These are phyloP conservation scores for Aureobasidium subglaciale DNA, from an alignment of 2,329 filamentous ascomycete genomes.

Conservation along the genomic window DNA sequence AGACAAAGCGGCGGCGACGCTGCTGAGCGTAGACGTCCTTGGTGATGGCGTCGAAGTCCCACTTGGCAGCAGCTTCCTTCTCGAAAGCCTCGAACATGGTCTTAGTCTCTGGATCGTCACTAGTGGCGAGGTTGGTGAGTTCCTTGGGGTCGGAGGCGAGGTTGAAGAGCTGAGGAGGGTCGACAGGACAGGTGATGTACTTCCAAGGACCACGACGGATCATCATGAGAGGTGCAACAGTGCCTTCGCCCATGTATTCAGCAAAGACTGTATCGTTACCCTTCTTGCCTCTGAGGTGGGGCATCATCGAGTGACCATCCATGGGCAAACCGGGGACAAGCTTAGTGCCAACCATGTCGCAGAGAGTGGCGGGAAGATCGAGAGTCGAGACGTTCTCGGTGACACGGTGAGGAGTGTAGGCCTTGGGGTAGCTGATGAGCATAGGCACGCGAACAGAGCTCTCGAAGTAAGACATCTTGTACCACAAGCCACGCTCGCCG, in stretches of 20 bases:
- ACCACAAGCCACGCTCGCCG: constrained; percentile 85
- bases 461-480: constrained; percentile 98
- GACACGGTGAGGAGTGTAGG: constrained; percentile 69
- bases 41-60: constrained; percentile 76
- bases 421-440: constrained; percentile 71
- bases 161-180: constrained; percentile 80
- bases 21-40: constrained; percentile 68
- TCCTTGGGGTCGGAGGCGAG: constrained; percentile 68
- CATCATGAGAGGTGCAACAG: constrained; percentile 85
- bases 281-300: constrained; percentile 62
- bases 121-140: constrained; percentile 59
- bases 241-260: constrained; percentile 92
- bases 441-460: constrained; percentile 83
- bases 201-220: constrained; percentile 87
- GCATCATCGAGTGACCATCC: constrained; percentile 74
- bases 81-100: constrained; percentile 55
- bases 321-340: constrained; percentile 67
- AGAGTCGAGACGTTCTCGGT: constrained; percentile 82
- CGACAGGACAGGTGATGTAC: constrained; percentile 77
- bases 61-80: constrained; percentile 64
- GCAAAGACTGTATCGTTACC: constrained; percentile 83
- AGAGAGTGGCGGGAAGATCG: constrained; percentile 82
- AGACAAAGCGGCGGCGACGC: constrained; percentile 69
- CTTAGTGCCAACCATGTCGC: constrained; percentile 69
- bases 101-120: constrained; percentile 32